Percentiles rank a stretch among this genome's conserved stretches.
Evolutionary conservation across 2,329 filamentous ascomycete genomes (phyloP).

Genomic region (Talaromyces sp.): DNA sequence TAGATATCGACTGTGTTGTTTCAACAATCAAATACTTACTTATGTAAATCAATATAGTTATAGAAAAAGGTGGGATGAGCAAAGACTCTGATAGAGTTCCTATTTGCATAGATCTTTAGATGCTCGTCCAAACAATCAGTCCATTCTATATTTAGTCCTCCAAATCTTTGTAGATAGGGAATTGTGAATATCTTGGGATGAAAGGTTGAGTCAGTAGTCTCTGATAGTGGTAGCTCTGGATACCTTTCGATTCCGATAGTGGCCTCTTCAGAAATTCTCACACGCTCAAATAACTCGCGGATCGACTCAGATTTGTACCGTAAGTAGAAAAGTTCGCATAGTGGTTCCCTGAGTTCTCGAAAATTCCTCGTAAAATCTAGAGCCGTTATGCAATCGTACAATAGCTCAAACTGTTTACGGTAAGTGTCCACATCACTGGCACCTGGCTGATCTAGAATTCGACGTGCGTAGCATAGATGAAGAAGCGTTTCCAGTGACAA

Average conservation of each 20-base stretch:
- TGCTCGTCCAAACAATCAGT: constrained; percentile 15
- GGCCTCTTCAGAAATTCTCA: neutral
- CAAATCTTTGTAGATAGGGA: constrained; percentile 6
- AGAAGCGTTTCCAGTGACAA: constrained; percentile 13
- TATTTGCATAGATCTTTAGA: constrained; percentile 6
- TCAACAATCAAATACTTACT: neutral
- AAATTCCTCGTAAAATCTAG: constrained; percentile 12
- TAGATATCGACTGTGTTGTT: neutral
- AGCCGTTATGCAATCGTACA: constrained; percentile 13
- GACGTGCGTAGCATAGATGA: constrained; percentile 9
- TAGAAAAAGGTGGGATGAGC: constrained; percentile 13
- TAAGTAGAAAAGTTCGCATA: neutral
- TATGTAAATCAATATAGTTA: neutral
- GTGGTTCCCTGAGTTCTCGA: constrained; percentile 4
- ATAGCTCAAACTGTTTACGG: neutral
- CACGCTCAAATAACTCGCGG: neutral
- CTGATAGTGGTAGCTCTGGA: constrained; percentile 9
- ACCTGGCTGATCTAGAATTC: constrained; percentile 3
- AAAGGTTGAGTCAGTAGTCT: constrained; percentile 7
- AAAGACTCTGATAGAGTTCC: constrained; percentile 13
- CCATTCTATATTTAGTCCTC: constrained; percentile 10
- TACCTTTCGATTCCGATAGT: neutral
- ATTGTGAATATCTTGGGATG: constrained; percentile 4
- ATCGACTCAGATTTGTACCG: constrained; percentile 7
- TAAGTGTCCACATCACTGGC: constrained; percentile 1